A percentile compares a stretch with the other conserved stretches of the same genome.
Evolutionary conservation across 805 yeast genomes (phyloP).

Genomic region (Yarrowia alimentaria): DNA sequence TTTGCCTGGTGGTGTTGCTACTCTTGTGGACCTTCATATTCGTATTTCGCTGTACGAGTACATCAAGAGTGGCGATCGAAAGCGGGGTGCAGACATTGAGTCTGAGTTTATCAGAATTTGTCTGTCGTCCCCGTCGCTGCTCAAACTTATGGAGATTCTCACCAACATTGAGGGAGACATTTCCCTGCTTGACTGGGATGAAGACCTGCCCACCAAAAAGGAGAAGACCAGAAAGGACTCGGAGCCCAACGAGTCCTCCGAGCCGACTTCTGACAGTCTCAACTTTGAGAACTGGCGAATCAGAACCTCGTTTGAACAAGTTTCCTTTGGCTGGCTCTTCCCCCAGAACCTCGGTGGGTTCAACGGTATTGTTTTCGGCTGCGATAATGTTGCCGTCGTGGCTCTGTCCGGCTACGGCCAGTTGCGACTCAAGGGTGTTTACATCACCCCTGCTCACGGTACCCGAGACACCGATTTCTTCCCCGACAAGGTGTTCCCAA

Average conservation of each 20-base stretch:
- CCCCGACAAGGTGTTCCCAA: conserved; percentile 20
- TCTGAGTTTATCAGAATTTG: conserved; percentile 14
- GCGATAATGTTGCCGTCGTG: conserved; percentile 66
- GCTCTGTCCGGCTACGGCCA: conserved; percentile 63
- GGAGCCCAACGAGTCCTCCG: not conserved
- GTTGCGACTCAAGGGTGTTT: conserved; percentile 65
- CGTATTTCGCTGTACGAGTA: conserved; percentile 12
- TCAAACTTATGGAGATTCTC: conserved; percentile 20
- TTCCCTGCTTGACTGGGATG: conserved; percentile 10
- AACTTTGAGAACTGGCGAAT: conserved; percentile 16
- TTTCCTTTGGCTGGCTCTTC: conserved; percentile 79
- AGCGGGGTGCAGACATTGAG: conserved; percentile 25
- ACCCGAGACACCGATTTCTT: conserved; percentile 3
- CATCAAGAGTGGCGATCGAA: conserved; percentile 11
- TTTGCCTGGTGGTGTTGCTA: conserved; percentile 24
- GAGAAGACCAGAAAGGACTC: too few species aligned
- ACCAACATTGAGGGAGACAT: conserved; percentile 22
- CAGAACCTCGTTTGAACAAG: conserved; percentile 43
- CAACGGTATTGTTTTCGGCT: conserved; percentile 76
- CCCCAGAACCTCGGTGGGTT: conserved; percentile 16
- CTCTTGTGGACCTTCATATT: conserved; percentile 12
- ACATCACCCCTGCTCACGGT: conserved; percentile 57
- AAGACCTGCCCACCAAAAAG: not conserved
- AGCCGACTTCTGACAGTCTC: too few species aligned
- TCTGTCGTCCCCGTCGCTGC: conserved; percentile 3